Evolutionary conservation across 352 stramenopile genomes (phyloP).

Genomic region (Hyaloperonospora brassicae): DNA sequence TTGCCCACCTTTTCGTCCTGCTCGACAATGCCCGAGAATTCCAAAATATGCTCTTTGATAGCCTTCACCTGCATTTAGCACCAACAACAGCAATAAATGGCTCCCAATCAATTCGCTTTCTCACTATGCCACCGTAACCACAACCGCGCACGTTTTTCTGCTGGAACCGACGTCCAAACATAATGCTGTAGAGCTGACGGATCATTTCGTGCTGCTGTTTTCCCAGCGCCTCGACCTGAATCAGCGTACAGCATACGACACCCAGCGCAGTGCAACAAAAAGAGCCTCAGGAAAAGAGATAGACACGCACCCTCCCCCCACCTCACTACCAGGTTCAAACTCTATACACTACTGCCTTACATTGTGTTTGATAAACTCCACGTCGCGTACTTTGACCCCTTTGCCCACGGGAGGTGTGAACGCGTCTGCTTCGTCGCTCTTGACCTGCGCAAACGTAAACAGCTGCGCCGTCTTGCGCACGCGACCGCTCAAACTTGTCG

Average conservation of each 20-base stretch:
- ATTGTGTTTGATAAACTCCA: conserved; percentile 42
- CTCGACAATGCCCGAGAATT: conserved; percentile 60
- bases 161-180: conserved; percentile 74
- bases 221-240: conserved; percentile 47
- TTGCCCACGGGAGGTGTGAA: conserved; percentile 51
- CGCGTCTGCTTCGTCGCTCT: conserved; percentile 46
- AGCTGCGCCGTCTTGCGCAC: conserved; percentile 60
- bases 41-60: conserved; percentile 77
- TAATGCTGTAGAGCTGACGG: conserved; percentile 75
- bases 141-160: conserved; percentile 51
- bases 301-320: not conserved
- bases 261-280: not conserved
- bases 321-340: not conserved
- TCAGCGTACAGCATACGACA: not conserved
- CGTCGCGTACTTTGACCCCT: conserved; percentile 57
- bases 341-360: conserved; percentile 18
- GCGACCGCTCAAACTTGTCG: conserved; percentile 34
- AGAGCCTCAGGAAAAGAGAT: too few relatives aligned
- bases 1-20: conserved; percentile 51
- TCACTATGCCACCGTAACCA: not conserved
- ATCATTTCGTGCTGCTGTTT: conserved; percentile 70
- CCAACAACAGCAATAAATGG: not conserved
- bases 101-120: not conserved
- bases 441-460: conserved; percentile 47
- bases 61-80: conserved; percentile 41